Evolutionary conservation across 495 filamentous ascomycete genomes (phyloP), one percentile per base, ranked within the genome.

Genomic region (Recurvomyces mirabilis): DNA sequence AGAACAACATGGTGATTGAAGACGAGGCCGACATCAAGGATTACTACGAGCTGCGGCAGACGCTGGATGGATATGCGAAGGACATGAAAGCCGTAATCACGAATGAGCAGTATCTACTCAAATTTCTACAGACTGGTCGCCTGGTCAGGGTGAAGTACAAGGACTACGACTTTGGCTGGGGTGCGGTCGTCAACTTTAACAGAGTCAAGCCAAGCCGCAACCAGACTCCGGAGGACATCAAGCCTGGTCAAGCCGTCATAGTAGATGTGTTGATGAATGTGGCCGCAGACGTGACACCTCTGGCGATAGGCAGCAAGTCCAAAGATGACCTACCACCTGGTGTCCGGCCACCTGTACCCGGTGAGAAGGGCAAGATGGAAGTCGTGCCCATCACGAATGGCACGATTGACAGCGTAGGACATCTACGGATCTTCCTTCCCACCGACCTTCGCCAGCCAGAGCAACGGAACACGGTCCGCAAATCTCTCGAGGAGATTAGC

Each of bases 121-220:
- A 79, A 41, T 98, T 78, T 58, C 66, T 95, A 60, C 79, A 87
- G 47, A 67, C 78, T 24, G 91, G 91, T 10, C 79, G 91, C 14
- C 61, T 94, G 12, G 74, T 98, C n/a, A 75, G 78, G 34, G 79
- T 96, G 46, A 84, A 82, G 55, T 74, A 83, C 55, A 74, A 78
- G 36, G 78, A 81, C 38, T 62, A 74, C 47, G 85, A 95, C 56
- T 98, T 87, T 59, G 91, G 87, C 29, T 98, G 91, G 93, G 91
- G 89, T 40, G 79, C 82, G 0, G 73, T 94, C 15, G 73, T 93
- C 11, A 80, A 84, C 43, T 78, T 73, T 49, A 74, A 70, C 1
- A 65, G 68, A 41, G 78, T 87, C 25, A 72, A 69, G 54, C 61
- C 68, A 10, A 65, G 68, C 11, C 84, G 77, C 56, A 67, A 69